phyloP scores from a whole-genome alignment of 78 protist species.

The Dictyostelium firmibasis region DNA sequence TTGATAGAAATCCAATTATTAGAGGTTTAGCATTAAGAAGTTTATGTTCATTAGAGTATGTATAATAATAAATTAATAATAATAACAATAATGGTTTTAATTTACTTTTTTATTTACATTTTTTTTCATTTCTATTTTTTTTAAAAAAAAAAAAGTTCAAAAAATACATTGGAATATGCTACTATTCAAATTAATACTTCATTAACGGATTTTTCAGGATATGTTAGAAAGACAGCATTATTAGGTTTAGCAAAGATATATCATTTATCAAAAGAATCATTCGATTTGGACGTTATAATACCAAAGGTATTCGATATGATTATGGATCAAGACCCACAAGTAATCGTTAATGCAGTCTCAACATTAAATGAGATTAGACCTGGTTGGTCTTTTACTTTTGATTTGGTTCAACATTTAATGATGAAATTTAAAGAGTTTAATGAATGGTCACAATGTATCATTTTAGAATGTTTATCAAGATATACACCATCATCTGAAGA shows the following conservation, averaged over 20 bases:
- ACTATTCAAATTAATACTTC: slow-evolving; percentile 55
- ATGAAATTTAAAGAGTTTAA: slow-evolving; percentile 80
- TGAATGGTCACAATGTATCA: slow-evolving; percentile 90
- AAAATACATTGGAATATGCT: slow-evolving; percentile 90
- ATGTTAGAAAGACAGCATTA: slow-evolving; percentile 96
- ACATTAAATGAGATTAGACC: slow-evolving; percentile 92
- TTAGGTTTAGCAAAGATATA: slow-evolving; percentile 87
- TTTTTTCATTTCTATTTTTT: background rate
- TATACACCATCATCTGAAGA: slow-evolving; percentile 44
- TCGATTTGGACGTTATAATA: slow-evolving; percentile 32
- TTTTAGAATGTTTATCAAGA: slow-evolving; percentile 61
- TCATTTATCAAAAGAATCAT: background rate
- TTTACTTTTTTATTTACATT: no score
- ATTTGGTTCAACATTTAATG: slow-evolving; percentile 67
- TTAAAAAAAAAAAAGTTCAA: background rate
- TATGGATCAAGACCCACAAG: slow-evolving; percentile 87
- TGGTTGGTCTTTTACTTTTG: slow-evolving; percentile 68
- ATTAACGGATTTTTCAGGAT: slow-evolving; percentile 87
- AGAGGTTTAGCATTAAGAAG: slow-evolving; percentile 97
- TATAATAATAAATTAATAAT: no score
- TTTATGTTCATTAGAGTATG: slow-evolving; percentile 55
- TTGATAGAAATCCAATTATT: slow-evolving; percentile 94
- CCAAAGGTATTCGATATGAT: slow-evolving; percentile 80
- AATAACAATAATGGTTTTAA: no score
- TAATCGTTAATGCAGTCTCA: slow-evolving; percentile 82